Base-by-base conservation (phyloP, 164 flowering plant species). In the Nelumbo lutea region DNA sequence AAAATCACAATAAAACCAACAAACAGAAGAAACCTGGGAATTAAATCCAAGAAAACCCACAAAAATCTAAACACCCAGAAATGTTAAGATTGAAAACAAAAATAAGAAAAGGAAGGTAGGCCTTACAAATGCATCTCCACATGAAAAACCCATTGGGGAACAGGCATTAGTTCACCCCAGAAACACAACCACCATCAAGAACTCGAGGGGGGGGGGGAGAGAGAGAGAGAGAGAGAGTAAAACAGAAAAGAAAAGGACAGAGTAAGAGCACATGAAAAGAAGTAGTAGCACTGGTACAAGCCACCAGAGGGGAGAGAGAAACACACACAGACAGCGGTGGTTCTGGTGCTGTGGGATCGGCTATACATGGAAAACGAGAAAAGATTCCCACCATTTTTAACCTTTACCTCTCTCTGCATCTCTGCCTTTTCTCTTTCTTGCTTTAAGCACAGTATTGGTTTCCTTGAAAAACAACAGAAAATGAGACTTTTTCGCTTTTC, bases 61-160 rank as follows among this genome's bases (percentile, higher is more conserved):
- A 11, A 15, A 60, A 46, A 9, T 14, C 52, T 50, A 14, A 63
- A 42, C 11, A 13, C 9, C 5, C 53, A 60, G 5, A 1, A 15
- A 27, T 59, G 47, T 46, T 6, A 65, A 41, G 39, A 59, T 59
- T 56, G 51, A 62, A 50, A 57, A 15, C 53, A 45, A 56, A 51
- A 43, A 13, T 27, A 45, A 69, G 62, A 38, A n/a, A 45, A 6
- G 27, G 42, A 14, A 61, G 39, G 44, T 42, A 67, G 47, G 27
- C 65, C 72, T 75, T 73, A 82, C 82, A 47, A 62, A 64, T 68
- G 61, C 77, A 70, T 80, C 80, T 67, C 70, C 80, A 78, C 64
- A 78, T 69, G 83, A 79, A 68, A 78, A 75, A 46, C 78, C 80
- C 82, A 79, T 76, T 55, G 70, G 70, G 11, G 42, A 68, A 62